A percentile compares a stretch with the other conserved stretches of the same genome.
Evolutionary conservation across 805 yeast species (phyloP).

Genomic region (Metschnikowia hibisci): DNA sequence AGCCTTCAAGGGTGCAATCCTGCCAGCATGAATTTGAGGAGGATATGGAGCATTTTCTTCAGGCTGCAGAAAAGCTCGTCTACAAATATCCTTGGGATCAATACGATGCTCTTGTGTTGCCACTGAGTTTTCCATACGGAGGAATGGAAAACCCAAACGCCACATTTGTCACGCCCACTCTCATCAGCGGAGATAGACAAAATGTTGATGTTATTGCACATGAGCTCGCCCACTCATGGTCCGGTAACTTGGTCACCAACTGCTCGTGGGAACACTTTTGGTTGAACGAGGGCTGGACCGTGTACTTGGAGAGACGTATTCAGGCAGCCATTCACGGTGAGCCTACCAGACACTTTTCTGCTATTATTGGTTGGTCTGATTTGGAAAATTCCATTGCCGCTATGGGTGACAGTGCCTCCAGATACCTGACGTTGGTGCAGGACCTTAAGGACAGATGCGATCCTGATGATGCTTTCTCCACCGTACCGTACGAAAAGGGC

Average conservation of each 20-base stretch:
- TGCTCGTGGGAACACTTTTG: slow-evolving; percentile 92
- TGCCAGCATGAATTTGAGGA: slow-evolving; percentile 77
- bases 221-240: slow-evolving; percentile 90
- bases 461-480: slow-evolving; percentile 86
- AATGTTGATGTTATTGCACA: slow-evolving; percentile 90
- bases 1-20: slow-evolving; percentile 61
- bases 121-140: slow-evolving; percentile 78
- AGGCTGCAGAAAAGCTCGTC: slow-evolving; percentile 70
- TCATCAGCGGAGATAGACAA: slow-evolving; percentile 78
- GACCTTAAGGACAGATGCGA: slow-evolving; percentile 65
- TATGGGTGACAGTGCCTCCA: slow-evolving; percentile 51
- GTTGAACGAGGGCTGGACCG: slow-evolving; percentile 97
- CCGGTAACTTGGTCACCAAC: slow-evolving; percentile 87
- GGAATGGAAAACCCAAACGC: slow-evolving; percentile 95
- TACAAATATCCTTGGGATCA: slow-evolving; percentile 82
- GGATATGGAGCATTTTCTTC: slow-evolving; percentile 77
- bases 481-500: slow-evolving; percentile 91
- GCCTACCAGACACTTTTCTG: slow-evolving; percentile 69
- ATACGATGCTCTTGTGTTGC: slow-evolving; percentile 77
- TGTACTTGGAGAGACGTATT: slow-evolving; percentile 82
- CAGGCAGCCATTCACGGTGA: slow-evolving; percentile 78
- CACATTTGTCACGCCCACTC: slow-evolving; percentile 87
- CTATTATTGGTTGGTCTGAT: slow-evolving; percentile 87
- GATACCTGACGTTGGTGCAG: slow-evolving; percentile 65
- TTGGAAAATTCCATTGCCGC: slow-evolving; percentile 61